Percentiles rank a stretch among this genome's conserved stretches.
These are phyloP conservation scores for Euphorbia schlechtendalii DNA, from an alignment of 441 rosid species.

Conservation along the genomic window DNA sequence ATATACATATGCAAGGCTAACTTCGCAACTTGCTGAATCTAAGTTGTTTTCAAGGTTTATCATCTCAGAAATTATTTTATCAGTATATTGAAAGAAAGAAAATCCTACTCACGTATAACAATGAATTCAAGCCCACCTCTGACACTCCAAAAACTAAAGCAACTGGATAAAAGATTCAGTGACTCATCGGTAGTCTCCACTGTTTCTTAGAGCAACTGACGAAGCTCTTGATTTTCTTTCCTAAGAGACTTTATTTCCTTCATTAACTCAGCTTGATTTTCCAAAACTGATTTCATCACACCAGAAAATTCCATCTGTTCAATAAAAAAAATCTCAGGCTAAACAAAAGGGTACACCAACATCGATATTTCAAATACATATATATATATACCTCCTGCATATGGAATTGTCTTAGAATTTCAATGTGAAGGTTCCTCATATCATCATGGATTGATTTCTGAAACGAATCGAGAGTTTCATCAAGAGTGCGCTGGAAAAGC, in stretches of 20 bases:
- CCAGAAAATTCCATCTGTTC: conserved; percentile 64
- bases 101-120: not conserved
- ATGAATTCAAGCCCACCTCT: not conserved
- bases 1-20: conserved; percentile 7
- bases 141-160: conserved; percentile 5
- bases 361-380: not conserved
- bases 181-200: conserved; percentile 13
- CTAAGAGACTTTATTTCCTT: conserved; percentile 64
- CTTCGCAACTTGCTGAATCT: not conserved
- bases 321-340: conserved; percentile 3
- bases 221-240: conserved; percentile 77
- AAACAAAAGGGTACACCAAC: not conserved
- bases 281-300: conserved; percentile 54
- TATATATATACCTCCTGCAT: conserved; percentile 67
- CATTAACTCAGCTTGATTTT: conserved; percentile 82
- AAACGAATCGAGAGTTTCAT: conserved; percentile 76
- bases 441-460: conserved; percentile 86
- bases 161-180: not conserved
- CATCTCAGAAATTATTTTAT: not conserved
- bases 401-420: conserved; percentile 84
- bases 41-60: no score
- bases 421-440: conserved; percentile 88
- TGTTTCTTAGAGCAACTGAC: conserved; percentile 52
- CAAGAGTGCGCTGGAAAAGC: conserved; percentile 78
- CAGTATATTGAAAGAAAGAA: not conserved